These are phyloP conservation scores for Solanum dulcamara DNA, from an alignment of 257 asterid genomes.

Conservation along the genomic window DNA sequence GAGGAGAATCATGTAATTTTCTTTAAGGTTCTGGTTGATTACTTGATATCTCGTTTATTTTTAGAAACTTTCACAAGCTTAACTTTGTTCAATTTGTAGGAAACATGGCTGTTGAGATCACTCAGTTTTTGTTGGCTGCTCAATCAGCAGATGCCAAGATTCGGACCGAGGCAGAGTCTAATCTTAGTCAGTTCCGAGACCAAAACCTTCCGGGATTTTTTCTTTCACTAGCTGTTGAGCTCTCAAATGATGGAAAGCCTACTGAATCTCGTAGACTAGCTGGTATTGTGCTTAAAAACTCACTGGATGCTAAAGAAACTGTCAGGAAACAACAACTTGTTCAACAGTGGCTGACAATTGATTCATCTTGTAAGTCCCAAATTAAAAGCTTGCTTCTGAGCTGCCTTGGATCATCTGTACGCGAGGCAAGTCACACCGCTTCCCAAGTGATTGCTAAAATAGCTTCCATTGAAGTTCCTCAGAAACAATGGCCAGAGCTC, in stretches of 20 bases:
- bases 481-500: slow-evolving; percentile 84
- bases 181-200: slow-evolving; percentile 51
- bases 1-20: neutral
- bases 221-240: slow-evolving; percentile 61
- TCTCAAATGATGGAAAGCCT: slow-evolving; percentile 63
- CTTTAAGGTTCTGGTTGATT: neutral
- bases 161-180: slow-evolving; percentile 62
- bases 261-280: slow-evolving; percentile 71
- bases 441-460: slow-evolving; percentile 82
- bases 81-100: slow-evolving; percentile 10
- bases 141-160: slow-evolving; percentile 78
- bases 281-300: slow-evolving; percentile 71
- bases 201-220: slow-evolving; percentile 69
- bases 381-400: slow-evolving; percentile 45
- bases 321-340: slow-evolving; percentile 44
- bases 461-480: slow-evolving; percentile 68
- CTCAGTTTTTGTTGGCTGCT: slow-evolving; percentile 72
- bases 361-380: slow-evolving; percentile 47
- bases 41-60: neutral
- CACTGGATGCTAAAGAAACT: slow-evolving; percentile 76
- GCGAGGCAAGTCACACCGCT: slow-evolving; percentile 72
- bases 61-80: neutral
- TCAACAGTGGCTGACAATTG: slow-evolving; percentile 62
- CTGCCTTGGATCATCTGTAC: slow-evolving; percentile 57
- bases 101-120: slow-evolving; percentile 70